These are phyloP conservation scores for Colletotrichum brevisporum DNA, from an alignment of 2,329 filamentous ascomycete genomes.

Conservation along the genomic window DNA sequence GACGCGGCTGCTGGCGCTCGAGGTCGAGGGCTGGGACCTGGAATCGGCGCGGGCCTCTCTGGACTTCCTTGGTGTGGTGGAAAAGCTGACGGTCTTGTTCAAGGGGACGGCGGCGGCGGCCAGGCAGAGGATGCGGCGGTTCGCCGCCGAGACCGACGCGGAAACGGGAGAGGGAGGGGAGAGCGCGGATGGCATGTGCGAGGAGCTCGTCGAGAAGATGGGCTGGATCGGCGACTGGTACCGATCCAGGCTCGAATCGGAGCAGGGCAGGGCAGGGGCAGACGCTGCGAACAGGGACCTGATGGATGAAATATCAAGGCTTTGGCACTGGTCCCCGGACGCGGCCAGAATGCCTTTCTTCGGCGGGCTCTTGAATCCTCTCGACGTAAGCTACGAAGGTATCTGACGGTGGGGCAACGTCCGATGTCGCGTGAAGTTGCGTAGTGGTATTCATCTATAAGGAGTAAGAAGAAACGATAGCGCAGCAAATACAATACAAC, in stretches of 20 bases:
- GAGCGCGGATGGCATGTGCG: constrained; percentile 12
- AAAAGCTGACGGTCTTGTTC: constrained; percentile 10
- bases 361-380: constrained; percentile 19
- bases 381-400: constrained; percentile 9
- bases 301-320: constrained; percentile 24
- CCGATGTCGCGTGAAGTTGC: background rate
- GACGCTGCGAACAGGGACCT: constrained; percentile 14
- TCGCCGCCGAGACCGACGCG: constrained; percentile 6
- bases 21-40: constrained; percentile 41
- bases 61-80: constrained; percentile 36
- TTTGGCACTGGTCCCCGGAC: constrained; percentile 25
- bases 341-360: constrained; percentile 15
- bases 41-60: constrained; percentile 33
- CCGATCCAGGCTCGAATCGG: background rate
- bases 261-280: background rate
- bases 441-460: background rate
- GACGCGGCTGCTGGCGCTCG: constrained; percentile 39
- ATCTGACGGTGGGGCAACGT: constrained; percentile 7
- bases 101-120: background rate
- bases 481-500: background rate
- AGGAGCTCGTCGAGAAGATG: constrained; percentile 27
- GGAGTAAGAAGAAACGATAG: background rate
- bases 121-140: constrained; percentile 13
- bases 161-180: background rate
- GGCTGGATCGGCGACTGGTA: constrained; percentile 28